These are phyloP conservation scores for Albifimbria verrucaria DNA, from an alignment of 2,329 filamentous ascomycete species.

Conservation along the genomic window DNA sequence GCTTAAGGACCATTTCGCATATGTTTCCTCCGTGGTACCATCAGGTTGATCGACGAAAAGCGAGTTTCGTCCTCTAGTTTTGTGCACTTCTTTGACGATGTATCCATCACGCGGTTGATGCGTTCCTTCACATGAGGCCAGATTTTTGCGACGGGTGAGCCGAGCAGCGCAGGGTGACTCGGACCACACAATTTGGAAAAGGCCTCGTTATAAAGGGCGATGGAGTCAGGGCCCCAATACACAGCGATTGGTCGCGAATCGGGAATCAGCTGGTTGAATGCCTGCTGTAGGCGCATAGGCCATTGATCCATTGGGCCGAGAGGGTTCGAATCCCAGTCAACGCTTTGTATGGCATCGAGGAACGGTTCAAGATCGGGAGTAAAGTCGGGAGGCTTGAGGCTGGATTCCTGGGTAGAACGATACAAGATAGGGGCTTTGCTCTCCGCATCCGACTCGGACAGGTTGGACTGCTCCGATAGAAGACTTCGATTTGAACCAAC, in stretches of 20 bases:
- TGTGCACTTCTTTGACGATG: slow-evolving; percentile 24
- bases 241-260: slow-evolving; percentile 51
- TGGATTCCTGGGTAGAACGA: slow-evolving; percentile 27
- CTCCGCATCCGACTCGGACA: slow-evolving; percentile 10
- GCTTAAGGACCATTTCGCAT: slow-evolving; percentile 45
- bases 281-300: slow-evolving; percentile 44
- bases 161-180: slow-evolving; percentile 62
- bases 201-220: slow-evolving; percentile 66
- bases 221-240: slow-evolving; percentile 61
- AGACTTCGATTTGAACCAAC: slow-evolving; percentile 11
- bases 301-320: slow-evolving; percentile 45
- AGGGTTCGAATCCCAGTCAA: slow-evolving; percentile 45
- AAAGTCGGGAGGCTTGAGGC: slow-evolving; percentile 30
- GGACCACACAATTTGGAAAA: slow-evolving; percentile 61
- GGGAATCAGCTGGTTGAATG: slow-evolving; percentile 39
- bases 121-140: slow-evolving; percentile 53
- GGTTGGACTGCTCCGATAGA: background rate
- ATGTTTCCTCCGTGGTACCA: slow-evolving; percentile 42
- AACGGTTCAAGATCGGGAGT: slow-evolving; percentile 34
- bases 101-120: slow-evolving; percentile 28
- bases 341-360: slow-evolving; percentile 34
- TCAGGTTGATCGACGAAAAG: slow-evolving; percentile 42
- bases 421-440: slow-evolving; percentile 23
- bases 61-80: slow-evolving; percentile 40
- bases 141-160: slow-evolving; percentile 53